Evolutionary conservation across 352 stramenopile genomes (phyloP).

Genomic region (Blastocystis sp.): DNA sequence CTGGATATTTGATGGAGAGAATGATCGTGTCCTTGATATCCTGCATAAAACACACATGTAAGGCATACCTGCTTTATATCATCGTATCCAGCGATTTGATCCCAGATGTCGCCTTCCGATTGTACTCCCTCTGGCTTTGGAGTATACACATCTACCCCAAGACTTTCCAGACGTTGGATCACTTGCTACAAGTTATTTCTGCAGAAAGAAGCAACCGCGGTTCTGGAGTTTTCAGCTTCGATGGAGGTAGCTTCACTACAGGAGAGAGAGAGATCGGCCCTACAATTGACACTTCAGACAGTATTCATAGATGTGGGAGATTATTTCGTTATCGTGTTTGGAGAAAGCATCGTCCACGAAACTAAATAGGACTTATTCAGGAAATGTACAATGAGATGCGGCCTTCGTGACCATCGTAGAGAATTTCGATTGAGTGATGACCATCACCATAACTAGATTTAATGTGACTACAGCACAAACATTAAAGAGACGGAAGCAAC

Average conservation of each 20-base stretch:
- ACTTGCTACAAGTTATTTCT: neutral
- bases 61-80: constrained; percentile 22
- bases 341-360: constrained; percentile 14
- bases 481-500: neutral
- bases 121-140: neutral
- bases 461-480: neutral
- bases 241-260: neutral
- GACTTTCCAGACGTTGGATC: neutral
- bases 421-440: constrained; percentile 15
- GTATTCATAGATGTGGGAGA: constrained; percentile 27
- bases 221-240: neutral
- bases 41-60: constrained; percentile 26
- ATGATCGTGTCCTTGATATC: constrained; percentile 84
- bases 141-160: constrained; percentile 16
- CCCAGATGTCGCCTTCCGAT: neutral
- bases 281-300: neutral
- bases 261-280: neutral
- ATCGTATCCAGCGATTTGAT: constrained; percentile 54
- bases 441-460: constrained; percentile 36
- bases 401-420: neutral
- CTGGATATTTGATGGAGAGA: constrained; percentile 80
- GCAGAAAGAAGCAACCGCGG: neutral
- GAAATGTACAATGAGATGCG: constrained; percentile 37
- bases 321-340: constrained; percentile 7
- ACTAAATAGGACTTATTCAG: neutral